A percentile compares a stretch with the other conserved stretches of the same genome.
These are phyloP conservation scores for Echium plantagineum DNA, from an alignment of 257 asterid genomes.

Conservation along the genomic window DNA sequence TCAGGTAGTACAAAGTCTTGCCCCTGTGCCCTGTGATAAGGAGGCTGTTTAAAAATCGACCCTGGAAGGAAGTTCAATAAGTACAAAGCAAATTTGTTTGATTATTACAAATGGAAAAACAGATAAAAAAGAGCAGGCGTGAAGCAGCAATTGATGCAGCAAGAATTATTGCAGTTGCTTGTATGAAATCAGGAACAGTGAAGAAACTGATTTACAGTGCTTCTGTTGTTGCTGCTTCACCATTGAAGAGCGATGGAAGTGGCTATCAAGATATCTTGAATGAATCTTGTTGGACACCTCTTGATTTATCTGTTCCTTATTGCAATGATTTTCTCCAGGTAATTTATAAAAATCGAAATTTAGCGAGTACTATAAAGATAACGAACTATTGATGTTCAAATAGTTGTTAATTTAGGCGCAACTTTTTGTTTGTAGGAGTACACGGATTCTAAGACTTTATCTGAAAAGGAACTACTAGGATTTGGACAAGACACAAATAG, in stretches of 20 bases:
- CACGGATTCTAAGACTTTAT: not conserved
- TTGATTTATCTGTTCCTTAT: slow-evolving; percentile 9
- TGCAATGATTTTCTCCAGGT: slow-evolving; percentile 7
- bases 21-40: too few species aligned
- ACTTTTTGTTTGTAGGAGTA: not conserved
- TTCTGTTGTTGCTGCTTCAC: slow-evolving; percentile 24
- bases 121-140: slow-evolving; percentile 6
- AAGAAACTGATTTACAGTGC: slow-evolving; percentile 26
- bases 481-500: not conserved
- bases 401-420: too few species aligned
- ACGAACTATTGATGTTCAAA: too few species aligned
- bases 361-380: too few species aligned
- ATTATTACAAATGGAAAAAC: not conserved
- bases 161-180: slow-evolving; percentile 20
- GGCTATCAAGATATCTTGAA: slow-evolving; percentile 28
- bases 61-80: not conserved
- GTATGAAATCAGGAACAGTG: slow-evolving; percentile 23
- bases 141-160: slow-evolving; percentile 34
- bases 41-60: not conserved
- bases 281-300: slow-evolving; percentile 40
- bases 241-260: slow-evolving; percentile 22
- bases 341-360: not conserved
- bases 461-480: not conserved
- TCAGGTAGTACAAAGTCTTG: too few species aligned
- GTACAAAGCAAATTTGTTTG: not conserved